Evolutionary conservation across 306 rosid species (phyloP), one percentile per base, ranked within the genome.

Genomic region (Cucumis cinereus): DNA sequence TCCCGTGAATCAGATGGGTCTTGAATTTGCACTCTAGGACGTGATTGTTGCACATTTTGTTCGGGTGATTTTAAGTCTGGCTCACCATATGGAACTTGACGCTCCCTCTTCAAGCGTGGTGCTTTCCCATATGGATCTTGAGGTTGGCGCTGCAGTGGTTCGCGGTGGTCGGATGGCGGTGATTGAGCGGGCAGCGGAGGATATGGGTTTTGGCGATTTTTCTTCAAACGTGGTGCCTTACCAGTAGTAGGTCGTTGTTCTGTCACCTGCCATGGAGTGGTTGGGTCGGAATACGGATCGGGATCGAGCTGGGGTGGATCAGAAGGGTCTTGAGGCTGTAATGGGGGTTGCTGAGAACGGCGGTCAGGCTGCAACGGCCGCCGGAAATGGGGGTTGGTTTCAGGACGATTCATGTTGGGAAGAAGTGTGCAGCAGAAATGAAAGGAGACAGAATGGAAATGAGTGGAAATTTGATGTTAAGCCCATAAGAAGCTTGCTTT

Each of bases 381-480:
- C 19, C 66, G 55, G 47, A 91, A 91, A 80, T 94, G 90, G 71
- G 93, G 97, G 81, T 94, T 94, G 81, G 87, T 79, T 76, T 94
- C 98, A 33, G 50, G 47, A 62, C 28, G 68, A 74, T 56, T 14
- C 98, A 93, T 73, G 41, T 15, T 33, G 19, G 47, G 56, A 63
- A 49, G 56, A 8, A 38, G 70, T 73, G 64, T 22, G 73, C 36
- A 66, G 71, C 45, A 84, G 52, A 50, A 15, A 66, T 22, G 86
- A 52, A 43, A 23, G 67, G 76, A 66, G 47, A 19, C 9, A 41
- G 30, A 45, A 82, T 58, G 64, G 73, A 23, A 52, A 41, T 4
- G 78, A 50, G 63, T n/a, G 54, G 80, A 53, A 59, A 67, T 36
- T 79, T 82, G 47, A 79, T 73, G 59, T 78, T 78, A 66, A 61